Evolutionary conservation across 2,329 filamentous ascomycete genomes (phyloP).

Genomic region (Colletotrichum lindemuthianum): DNA sequence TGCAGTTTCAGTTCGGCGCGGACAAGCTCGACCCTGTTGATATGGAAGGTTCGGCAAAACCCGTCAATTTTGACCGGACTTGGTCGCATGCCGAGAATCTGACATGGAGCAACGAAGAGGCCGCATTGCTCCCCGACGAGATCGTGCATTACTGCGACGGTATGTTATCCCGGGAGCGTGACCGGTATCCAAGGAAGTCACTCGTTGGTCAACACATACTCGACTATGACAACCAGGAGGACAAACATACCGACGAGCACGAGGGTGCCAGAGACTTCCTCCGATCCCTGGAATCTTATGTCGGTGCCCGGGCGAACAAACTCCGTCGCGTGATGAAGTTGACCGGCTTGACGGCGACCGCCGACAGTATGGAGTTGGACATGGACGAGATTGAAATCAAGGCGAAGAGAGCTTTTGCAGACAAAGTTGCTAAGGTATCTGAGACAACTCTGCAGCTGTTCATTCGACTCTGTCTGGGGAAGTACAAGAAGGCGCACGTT

Average conservation of each 20-base stretch:
- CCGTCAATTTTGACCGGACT: slow-evolving; percentile 91
- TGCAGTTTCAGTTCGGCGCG: slow-evolving; percentile 97
- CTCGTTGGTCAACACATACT: slow-evolving; percentile 71
- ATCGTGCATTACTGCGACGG: slow-evolving; percentile 75
- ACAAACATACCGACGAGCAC: slow-evolving; percentile 77
- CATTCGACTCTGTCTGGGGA: slow-evolving; percentile 83
- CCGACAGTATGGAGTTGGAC: slow-evolving; percentile 42
- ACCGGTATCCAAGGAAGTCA: slow-evolving; percentile 68
- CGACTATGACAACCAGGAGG: slow-evolving; percentile 74
- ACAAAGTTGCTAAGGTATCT: slow-evolving; percentile 87
- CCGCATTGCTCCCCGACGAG: slow-evolving; percentile 77
- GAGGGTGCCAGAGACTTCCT: slow-evolving; percentile 88
- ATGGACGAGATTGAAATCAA: slow-evolving; percentile 39
- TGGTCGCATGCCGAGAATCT: slow-evolving; percentile 82
- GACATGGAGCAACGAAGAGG: slow-evolving; percentile 83
- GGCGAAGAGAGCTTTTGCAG: slow-evolving; percentile 56
- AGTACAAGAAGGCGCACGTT: slow-evolving; percentile 90
- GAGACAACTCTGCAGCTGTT: slow-evolving; percentile 78
- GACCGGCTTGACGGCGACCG: slow-evolving; percentile 32
- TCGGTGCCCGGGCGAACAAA: slow-evolving; percentile 70
- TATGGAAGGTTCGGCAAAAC: slow-evolving; percentile 94
- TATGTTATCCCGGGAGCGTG: slow-evolving; percentile 74
- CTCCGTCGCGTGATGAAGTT: slow-evolving; percentile 49
- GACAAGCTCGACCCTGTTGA: slow-evolving; percentile 96
- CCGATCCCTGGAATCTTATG: slow-evolving; percentile 78